These are phyloP conservation scores for Combretum micranthum DNA, from an alignment of 345 rosid genomes.

Conservation along the genomic window DNA sequence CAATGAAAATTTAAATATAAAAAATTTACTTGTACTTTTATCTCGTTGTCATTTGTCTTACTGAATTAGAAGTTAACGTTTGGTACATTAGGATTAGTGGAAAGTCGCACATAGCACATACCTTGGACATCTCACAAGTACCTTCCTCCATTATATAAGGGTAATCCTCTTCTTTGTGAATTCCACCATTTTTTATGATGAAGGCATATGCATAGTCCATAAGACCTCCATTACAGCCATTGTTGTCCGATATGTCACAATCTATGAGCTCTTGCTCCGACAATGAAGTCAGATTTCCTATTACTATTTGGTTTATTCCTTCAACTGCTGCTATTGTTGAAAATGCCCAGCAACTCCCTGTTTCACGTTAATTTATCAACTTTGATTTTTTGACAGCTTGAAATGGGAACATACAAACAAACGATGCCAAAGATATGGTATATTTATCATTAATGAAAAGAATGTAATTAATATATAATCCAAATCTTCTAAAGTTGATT, in stretches of 20 bases:
- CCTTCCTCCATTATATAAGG: conserved; percentile 63
- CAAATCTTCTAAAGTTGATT: no score
- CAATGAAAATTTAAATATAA: no score
- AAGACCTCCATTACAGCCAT: conserved; percentile 55
- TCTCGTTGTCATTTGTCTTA: no score
- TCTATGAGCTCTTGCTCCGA: conserved; percentile 60
- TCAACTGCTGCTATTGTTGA: conserved; percentile 63
- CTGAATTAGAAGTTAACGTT: no score
- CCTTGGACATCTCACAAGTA: conserved; percentile 43
- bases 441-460: no score
- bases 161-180: conserved; percentile 59
- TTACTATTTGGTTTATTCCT: conserved; percentile 56
- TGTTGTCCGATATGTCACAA: conserved; percentile 40
- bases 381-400: no score
- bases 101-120: no score
- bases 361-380: not conserved
- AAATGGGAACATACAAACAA: no score
- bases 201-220: conserved; percentile 53
- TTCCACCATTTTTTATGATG: conserved; percentile 40
- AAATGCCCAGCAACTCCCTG: conserved; percentile 70
- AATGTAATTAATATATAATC: no score
- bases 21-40: no score
- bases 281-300: conserved; percentile 45
- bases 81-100: no score
- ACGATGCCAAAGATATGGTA: no score